A percentile compares a stretch with the other conserved stretches of the same genome.
Evolutionary conservation across 1,139 yeast genomes (phyloP).

Genomic region (Maudiozyma humilis): DNA sequence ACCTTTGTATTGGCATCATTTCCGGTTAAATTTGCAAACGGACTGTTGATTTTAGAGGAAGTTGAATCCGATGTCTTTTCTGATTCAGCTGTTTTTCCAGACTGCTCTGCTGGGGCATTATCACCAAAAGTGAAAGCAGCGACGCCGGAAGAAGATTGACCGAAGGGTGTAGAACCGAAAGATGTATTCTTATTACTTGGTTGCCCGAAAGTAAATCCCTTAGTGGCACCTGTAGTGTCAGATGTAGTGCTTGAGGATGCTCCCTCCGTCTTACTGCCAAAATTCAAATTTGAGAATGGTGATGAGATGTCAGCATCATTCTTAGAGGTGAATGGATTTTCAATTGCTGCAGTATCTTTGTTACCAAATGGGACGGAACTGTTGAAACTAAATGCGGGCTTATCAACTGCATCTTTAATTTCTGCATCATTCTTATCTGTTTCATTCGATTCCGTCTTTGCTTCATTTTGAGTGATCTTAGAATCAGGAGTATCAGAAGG

Average conservation of each 20-base stretch:
- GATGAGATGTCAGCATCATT: neutral
- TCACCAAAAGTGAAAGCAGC: neutral
- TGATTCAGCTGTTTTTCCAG: neutral
- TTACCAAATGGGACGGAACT: neutral
- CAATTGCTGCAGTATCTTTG: neutral
- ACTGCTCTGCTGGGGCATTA: neutral
- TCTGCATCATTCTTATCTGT: no score
- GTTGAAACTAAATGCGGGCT: no score
- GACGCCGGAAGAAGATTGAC: slow-evolving; percentile 10
- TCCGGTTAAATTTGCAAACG: no score
- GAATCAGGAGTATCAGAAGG: no score
- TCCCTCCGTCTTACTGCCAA: slow-evolving; percentile 1
- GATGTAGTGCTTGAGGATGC: neutral
- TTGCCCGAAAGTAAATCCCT: slow-evolving; percentile 4
- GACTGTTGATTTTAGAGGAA: no score
- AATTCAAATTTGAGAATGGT: neutral
- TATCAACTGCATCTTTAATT: no score
- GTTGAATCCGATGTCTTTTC: no score
- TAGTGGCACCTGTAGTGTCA: neutral
- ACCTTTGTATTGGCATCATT: no score
- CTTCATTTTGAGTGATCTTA: no score
- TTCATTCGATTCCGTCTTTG: no score
- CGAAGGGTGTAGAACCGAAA: slow-evolving; percentile 9
- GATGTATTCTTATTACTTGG: slow-evolving; percentile 3
- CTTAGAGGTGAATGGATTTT: slow-evolving; percentile 3